A percentile compares a stretch with the other conserved stretches of the same genome.
phyloP scores from a whole-genome alignment of 1,284 basidiomycete genomes.

The Rhodotorula sp. region DNA sequence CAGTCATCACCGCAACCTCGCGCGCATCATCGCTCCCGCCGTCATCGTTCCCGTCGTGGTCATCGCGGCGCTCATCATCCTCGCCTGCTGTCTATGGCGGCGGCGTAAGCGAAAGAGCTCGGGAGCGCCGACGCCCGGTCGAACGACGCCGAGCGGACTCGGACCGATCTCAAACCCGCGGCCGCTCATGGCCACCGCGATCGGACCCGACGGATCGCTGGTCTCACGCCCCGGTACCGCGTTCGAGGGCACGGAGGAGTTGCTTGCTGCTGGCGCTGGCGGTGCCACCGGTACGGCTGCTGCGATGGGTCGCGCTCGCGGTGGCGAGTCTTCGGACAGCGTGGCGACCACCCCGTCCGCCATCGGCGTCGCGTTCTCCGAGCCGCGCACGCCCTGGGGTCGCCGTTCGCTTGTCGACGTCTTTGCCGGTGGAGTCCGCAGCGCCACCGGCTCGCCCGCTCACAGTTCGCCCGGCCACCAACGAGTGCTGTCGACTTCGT shows the following conservation, averaged over 20 bases:
- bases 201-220: constrained; percentile 4
- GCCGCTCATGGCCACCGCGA: constrained; percentile 13
- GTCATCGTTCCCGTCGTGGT: constrained; percentile 2
- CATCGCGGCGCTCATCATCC: not conserved
- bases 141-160: not conserved
- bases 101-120: not conserved
- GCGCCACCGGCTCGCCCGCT: constrained; percentile 7
- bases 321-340: constrained; percentile 18
- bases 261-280: not conserved
- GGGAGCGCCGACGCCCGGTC: not conserved
- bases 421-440: constrained; percentile 23
- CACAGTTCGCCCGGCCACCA: not conserved
- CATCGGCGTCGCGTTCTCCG: constrained; percentile 35
- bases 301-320: not conserved
- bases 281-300: not conserved
- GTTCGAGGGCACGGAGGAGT: not conserved
- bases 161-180: constrained; percentile 25
- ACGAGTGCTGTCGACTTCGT: not conserved
- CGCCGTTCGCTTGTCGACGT: constrained; percentile 31
- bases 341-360: constrained; percentile 32
- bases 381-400: constrained; percentile 36
- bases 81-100: not conserved
- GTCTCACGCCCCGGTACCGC: not conserved
- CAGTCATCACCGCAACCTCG: not conserved
- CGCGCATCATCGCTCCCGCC: not conserved